Conservation (phyloP, 176 grass and related monocot species). For the Zoysia pacifica region DNA sequence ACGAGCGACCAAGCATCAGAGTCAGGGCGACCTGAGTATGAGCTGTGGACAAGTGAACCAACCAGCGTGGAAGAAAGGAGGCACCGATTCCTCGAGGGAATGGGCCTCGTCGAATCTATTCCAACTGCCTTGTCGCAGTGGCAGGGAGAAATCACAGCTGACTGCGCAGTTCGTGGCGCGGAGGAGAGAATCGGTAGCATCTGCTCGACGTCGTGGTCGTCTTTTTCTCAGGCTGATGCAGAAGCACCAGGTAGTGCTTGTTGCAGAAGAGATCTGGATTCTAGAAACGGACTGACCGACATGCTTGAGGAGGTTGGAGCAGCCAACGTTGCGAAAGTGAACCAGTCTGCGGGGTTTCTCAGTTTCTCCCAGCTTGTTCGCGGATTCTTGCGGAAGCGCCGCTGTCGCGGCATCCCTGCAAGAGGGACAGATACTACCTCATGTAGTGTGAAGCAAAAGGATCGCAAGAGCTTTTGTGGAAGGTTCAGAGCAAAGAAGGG, state of each 20-base stretch:
- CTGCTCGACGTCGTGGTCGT: constrained; percentile 6
- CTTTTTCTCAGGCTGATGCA: constrained; percentile 25
- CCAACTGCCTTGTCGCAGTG: constrained; percentile 11
- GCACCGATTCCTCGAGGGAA: constrained; percentile 51
- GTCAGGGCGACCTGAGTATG: constrained; percentile 32
- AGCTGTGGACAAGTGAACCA: constrained; percentile 47
- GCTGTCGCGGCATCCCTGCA: background rate
- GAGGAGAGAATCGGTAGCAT: constrained; percentile 42
- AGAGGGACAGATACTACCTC: background rate
- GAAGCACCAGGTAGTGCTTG: constrained; percentile 16
- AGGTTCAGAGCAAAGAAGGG: constrained; percentile 40
- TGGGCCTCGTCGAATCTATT: constrained; percentile 51
- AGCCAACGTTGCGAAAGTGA: constrained; percentile 28
- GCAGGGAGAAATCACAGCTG: constrained; percentile 15
- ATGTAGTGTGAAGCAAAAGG: constrained; percentile 23
- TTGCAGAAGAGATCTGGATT: constrained; percentile 46
- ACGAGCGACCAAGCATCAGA: constrained; percentile 25
- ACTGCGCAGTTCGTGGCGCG: constrained; percentile 8
- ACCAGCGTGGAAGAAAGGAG: constrained; percentile 62
- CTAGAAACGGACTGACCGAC: constrained; percentile 29
- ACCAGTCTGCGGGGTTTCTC: constrained; percentile 44
- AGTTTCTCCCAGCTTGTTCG: constrained; percentile 45
- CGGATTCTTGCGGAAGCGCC: constrained; percentile 24
- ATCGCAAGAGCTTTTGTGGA: constrained; percentile 44
- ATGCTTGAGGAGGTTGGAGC: constrained; percentile 46